Base-by-base conservation (phyloP, 2,329 filamentous ascomycete species). In the Rhinocladiella mackenziei region DNA sequence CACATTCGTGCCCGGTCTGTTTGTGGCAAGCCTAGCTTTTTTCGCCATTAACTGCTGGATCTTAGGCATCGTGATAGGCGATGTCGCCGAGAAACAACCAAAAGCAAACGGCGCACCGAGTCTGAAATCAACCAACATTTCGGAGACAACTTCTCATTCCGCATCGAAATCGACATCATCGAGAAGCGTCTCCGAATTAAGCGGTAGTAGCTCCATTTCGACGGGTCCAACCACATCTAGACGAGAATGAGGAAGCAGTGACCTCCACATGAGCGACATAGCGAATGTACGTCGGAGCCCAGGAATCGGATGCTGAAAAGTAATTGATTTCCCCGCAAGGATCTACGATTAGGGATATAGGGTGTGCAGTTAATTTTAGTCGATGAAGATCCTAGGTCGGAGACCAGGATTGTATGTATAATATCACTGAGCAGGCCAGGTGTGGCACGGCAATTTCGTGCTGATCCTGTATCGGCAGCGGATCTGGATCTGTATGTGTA, bases 41-140 rank as follows among this genome's bases (percentile, higher is more conserved):
- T 97, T 96, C 62, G 63, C 80, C 1, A 77, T 89, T 11, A 97
- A 98, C 62, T 83, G 81, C 56, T 94, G 87, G 81, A 86, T 97
- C 42, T 62, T 98, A 28, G 86, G 86, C 0, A 71, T 94, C 34
- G 81, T 97, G 31, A 76, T 96, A 5, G 62, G 63, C 2, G 92
- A 97, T 64, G 45, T 46, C 9, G 40, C 42, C 14, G 22, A 34
- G 8, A 45, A 29, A 29, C 30, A 20, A 2, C 8, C 10, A 9
- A 17, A 9, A 7, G 20, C 10, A 14, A n/a, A n/a, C 17, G 11
- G 15, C 15, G 11, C 11, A 6, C 11, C 6, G 28, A 14, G 6
- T 9, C 7, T 6, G 28, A 14, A 14, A 31, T 14, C 28, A 31
- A n/a, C n/a, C 18, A 5, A 20, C 11, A 25, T 2, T 25, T 7